Evolutionary conservation across 371 early-diverging fungal species (phyloP), one percentile per base, ranked within the genome.

Genomic region (Syncephalastrum monosporum): DNA sequence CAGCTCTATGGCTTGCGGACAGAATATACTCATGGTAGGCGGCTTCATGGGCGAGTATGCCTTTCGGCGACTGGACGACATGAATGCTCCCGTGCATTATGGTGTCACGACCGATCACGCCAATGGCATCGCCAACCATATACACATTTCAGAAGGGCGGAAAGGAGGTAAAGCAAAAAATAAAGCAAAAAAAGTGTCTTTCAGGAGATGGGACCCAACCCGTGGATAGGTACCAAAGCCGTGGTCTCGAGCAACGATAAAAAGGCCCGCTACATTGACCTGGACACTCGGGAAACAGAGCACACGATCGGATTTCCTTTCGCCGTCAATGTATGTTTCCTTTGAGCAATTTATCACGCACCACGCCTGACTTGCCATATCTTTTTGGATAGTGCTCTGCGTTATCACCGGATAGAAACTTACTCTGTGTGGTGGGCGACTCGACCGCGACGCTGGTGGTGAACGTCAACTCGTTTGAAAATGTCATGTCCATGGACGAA

Each of bases 391-490:
- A 90, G 84, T 91, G 92, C 68, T 80, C 88, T 0, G 67, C 87
- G 0, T 56, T 82, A 48, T 84, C 86, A 23, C 84, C 85, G 0
- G 85, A 90, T 55, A 75, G 80, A 10, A 64, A 79, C 19, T 48
- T 91, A 56, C 71, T 91, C 3, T 89, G 88, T 54, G 81, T 89
- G 4, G 92, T 90, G 3, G 94, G 94, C 0, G 94, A 95, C 61
- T 60, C 75, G 10, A 71, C 67, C 0, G 82, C 87, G 8, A 73
- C 84, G 0, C 53, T 65, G 23, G 59, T 95, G 19, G 67, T 85
- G 16, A 85, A 85, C 44, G 27, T 53, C 10, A 43, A 19, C 41
- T 43, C 42, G 19, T 23, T 15, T 2, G 54, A 12, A 4, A 12
- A 23, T 14, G 53, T 75, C 10, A 51, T 38, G n/a, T 27, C 42